phyloP scores from a whole-genome alignment of 139 green algal genomes.

The Bryopsis sp. region DNA sequence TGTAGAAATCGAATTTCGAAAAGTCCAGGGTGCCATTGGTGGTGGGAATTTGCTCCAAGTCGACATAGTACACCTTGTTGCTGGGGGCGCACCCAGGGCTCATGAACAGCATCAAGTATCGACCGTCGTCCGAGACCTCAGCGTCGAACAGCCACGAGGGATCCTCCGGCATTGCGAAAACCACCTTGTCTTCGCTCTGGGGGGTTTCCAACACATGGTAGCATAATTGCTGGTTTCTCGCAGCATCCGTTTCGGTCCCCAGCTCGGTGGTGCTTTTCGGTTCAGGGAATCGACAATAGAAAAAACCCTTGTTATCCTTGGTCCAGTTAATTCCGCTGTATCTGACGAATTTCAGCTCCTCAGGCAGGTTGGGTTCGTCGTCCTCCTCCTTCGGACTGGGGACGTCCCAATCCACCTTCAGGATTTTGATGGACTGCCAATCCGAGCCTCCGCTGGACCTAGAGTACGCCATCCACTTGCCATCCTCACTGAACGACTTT shows the following conservation, averaged over 20 bases:
- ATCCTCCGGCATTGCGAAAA: constrained; percentile 46
- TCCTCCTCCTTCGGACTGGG: constrained; percentile 37
- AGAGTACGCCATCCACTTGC: constrained; percentile 58
- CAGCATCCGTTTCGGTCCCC: constrained; percentile 75
- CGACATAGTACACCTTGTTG: constrained; percentile 36
- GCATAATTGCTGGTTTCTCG: constrained; percentile 64
- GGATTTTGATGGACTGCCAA: constrained; percentile 58
- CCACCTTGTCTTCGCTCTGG: constrained; percentile 54
- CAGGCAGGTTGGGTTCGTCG: constrained; percentile 36
- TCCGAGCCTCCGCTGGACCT: constrained; percentile 61
- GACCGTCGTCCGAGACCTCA: constrained; percentile 71
- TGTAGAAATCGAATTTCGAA: constrained; percentile 41
- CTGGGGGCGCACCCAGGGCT: neutral
- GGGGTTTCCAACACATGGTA: constrained; percentile 75
- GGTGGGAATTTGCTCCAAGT: constrained; percentile 37
- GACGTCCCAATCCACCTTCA: constrained; percentile 46
- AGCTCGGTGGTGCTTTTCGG: constrained; percentile 20
- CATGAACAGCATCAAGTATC: constrained; percentile 24
- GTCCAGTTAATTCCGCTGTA: constrained; percentile 77
- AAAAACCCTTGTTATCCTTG: constrained; percentile 81
- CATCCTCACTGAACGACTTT: constrained; percentile 61
- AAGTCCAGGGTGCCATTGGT: constrained; percentile 40
- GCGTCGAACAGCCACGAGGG: constrained; percentile 62
- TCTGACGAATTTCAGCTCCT: constrained; percentile 79
- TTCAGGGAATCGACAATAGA: constrained; percentile 55